Base-by-base conservation (phyloP, 2,329 filamentous ascomycete genomes). In the Xylariaceae sp. region DNA sequence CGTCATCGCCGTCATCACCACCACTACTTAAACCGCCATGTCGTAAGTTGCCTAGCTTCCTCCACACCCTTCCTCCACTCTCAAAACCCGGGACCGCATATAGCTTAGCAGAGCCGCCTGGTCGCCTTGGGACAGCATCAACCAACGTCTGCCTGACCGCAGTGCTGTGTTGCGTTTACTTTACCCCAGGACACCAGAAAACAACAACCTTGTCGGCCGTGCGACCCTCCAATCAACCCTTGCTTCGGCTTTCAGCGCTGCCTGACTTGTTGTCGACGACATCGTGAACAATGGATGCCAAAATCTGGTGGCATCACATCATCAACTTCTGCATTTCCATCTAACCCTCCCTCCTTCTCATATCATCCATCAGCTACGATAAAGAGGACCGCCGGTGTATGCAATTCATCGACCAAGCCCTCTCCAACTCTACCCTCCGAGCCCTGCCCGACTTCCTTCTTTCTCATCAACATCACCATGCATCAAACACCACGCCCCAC, bases 401-500 rank as follows among this genome's bases (percentile, higher is more conserved):
- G n/a, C n/a, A n/a, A n/a, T n/a, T n/a, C n/a, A n/a, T n/a, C n/a
- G n/a, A n/a, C n/a, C n/a, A n/a, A n/a, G n/a, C n/a, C n/a, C n/a
- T n/a, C n/a, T n/a, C n/a, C n/a, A n/a, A n/a, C n/a, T n/a, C n/a
- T n/a, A n/a, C n/a, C n/a, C n/a, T n/a, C n/a, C n/a, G n/a, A n/a
- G n/a, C n/a, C n/a, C n/a, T n/a, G n/a, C n/a, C n/a, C 34, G 17
- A 41, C 36, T 29, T 37, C 21, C 40, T 25, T 22, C 4, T 4
- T 32, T 14, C 12, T 23, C 20, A 45, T 38, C 17, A 38, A 38
- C 19, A 25, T n/a, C 32, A 45, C 42, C 22, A 96, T 96, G 91
- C 90, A 96, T 79, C 91, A 95, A 71, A 88, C 91, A 70, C 84
- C 87, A 58, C 83, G 91, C 59, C 79, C 83, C 52, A 79, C 85